These are phyloP conservation scores for Xylaria sp. DNA, from an alignment of 2,329 filamentous ascomycete species.

Conservation along the genomic window DNA sequence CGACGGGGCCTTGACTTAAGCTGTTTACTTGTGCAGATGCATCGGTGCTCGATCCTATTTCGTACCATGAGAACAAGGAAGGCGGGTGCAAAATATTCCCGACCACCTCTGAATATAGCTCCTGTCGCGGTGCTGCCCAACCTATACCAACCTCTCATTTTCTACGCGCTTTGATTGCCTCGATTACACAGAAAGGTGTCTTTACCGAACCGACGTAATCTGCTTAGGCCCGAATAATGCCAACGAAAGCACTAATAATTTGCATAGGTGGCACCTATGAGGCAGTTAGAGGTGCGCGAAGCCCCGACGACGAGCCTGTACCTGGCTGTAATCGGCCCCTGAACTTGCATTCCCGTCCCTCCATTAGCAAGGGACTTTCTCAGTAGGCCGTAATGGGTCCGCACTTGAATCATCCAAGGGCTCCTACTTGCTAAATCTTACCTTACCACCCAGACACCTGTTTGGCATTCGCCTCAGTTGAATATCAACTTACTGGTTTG, in stretches of 20 bases:
- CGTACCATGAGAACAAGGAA: not conserved
- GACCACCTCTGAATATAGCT: not conserved
- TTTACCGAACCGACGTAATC: not conserved
- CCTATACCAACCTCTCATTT: not conserved
- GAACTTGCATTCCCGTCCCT: not conserved
- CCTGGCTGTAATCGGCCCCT: not conserved
- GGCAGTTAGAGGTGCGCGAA: constrained; percentile 1
- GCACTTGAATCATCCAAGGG: not conserved
- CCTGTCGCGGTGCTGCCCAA: constrained; percentile 8
- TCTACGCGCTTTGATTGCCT: not conserved
- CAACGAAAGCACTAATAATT: not conserved
- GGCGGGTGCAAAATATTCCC: not conserved
- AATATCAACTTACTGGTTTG: constrained; percentile 9
- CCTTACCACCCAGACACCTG: not conserved
- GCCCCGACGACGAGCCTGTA: constrained; percentile 5
- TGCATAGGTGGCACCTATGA: constrained; percentile 7
- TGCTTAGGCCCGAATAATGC: not conserved
- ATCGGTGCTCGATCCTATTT: not conserved
- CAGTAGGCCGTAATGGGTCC: constrained; percentile 4
- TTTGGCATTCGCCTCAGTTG: not conserved
- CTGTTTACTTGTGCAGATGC: constrained; percentile 7
- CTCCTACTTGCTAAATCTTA: not conserved
- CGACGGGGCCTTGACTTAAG: not conserved
- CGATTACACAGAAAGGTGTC: not conserved
- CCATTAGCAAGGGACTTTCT: constrained; percentile 8